Evolutionary conservation across 495 filamentous ascomycete species (phyloP).

Genomic region (Neurospora discreta): DNA sequence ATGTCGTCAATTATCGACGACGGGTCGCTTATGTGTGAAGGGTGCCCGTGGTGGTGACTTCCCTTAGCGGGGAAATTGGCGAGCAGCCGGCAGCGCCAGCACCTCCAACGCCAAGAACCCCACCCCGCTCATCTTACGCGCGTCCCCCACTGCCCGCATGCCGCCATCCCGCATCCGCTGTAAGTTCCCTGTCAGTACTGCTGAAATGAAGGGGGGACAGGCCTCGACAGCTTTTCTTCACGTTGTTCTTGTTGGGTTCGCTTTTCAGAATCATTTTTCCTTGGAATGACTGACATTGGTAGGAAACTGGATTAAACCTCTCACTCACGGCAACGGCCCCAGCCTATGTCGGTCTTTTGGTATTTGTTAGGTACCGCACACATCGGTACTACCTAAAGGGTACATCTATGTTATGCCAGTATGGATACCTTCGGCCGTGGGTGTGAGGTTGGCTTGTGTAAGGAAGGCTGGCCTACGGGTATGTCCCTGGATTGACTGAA

Average conservation of each 20-base stretch:
- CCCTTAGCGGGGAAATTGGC: neutral
- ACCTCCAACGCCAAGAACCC: neutral
- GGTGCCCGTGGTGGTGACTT: neutral
- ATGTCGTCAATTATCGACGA: neutral
- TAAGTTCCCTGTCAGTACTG: neutral
- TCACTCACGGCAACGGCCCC: neutral
- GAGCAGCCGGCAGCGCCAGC: neutral
- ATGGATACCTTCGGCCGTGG: too few relatives aligned
- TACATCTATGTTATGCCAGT: neutral
- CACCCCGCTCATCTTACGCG: neutral
- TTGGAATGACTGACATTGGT: neutral
- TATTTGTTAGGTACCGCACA: neutral
- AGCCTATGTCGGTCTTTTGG: neutral
- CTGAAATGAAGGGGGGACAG: neutral
- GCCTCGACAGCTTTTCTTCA: too few relatives aligned
- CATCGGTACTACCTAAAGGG: neutral
- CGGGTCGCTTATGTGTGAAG: neutral
- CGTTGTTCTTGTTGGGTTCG: too few relatives aligned
- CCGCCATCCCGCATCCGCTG: neutral
- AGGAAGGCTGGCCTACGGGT: too few relatives aligned
- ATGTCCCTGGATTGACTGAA: neutral
- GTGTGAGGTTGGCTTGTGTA: too few relatives aligned
- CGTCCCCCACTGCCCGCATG: neutral
- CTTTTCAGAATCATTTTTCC: neutral
- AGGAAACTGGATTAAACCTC: too few relatives aligned